Conservation (phyloP, 1,139 yeast species). For the Pichia sp. region DNA sequence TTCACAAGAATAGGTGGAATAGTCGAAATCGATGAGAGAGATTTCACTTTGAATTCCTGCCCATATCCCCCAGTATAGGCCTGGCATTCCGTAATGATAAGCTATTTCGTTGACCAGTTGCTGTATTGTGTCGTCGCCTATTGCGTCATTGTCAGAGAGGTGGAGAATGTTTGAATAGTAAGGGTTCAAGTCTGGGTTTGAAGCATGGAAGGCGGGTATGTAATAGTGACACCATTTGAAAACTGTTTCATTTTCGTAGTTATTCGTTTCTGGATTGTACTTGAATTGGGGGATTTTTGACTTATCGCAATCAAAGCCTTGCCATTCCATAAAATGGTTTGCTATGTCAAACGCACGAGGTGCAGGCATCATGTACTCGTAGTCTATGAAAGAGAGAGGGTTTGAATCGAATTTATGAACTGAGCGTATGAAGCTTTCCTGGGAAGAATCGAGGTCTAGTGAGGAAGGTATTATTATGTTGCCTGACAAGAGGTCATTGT, state of each 20-base stretch:
- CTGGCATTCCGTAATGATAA: constrained; percentile 71
- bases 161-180: constrained; percentile 1
- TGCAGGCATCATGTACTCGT: constrained; percentile 76
- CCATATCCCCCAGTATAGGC: constrained; percentile 86
- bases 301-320: constrained; percentile 70
- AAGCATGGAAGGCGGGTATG: constrained; percentile 15
- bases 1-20: constrained; percentile 53
- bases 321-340: constrained; percentile 87
- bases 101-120: constrained; percentile 51
- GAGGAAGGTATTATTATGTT: constrained; percentile 56
- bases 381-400: constrained; percentile 57
- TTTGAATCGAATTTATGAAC: constrained; percentile 4
- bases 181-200: constrained; percentile 13
- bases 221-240: constrained; percentile 53
- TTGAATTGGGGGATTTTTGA: constrained; percentile 54
- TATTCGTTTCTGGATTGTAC: constrained; percentile 4
- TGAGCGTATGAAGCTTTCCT: background rate
- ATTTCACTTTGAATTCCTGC: constrained; percentile 70
- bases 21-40: constrained; percentile 71
- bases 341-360: constrained; percentile 82
- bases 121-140: constrained; percentile 29
- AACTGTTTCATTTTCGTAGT: constrained; percentile 30
- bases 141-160: constrained; percentile 21
- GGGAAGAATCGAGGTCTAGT: background rate
- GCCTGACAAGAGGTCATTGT: constrained; percentile 70